These are phyloP conservation scores for Euphorbia celastroides DNA, from an alignment of 441 rosid species.

Conservation along the genomic window DNA sequence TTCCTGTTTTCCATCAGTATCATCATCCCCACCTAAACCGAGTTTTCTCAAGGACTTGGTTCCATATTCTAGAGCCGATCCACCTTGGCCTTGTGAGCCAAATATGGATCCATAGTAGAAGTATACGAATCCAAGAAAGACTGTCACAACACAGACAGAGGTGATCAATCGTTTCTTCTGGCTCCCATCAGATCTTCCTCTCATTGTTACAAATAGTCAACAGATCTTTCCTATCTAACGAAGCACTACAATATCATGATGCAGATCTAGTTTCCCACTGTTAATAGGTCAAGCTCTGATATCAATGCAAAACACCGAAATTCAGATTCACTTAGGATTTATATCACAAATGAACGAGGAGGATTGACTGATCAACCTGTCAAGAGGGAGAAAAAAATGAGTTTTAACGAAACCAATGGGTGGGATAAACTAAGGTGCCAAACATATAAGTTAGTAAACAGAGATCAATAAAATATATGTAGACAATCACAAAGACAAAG, in stretches of 20 bases:
- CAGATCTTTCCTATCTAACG: constrained; percentile 12
- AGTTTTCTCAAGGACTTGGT: constrained; percentile 80
- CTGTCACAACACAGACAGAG: constrained; percentile 21
- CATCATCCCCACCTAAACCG: constrained; percentile 87
- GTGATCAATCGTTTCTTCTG: constrained; percentile 30
- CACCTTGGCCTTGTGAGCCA: constrained; percentile 51
- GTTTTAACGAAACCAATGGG: not conserved
- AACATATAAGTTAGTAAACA: not conserved
- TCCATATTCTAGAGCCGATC: constrained; percentile 84
- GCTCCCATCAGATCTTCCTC: constrained; percentile 32
- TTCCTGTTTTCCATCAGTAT: constrained; percentile 49
- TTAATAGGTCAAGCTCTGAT: not conserved
- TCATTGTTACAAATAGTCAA: constrained; percentile 21
- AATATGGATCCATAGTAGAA: constrained; percentile 48
- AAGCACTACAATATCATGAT: constrained; percentile 21
- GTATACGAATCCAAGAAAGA: constrained; percentile 29
- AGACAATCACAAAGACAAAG: not conserved
- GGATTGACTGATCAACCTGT: constrained; percentile 7
- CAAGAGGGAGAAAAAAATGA: not conserved
- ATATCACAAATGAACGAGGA: not conserved
- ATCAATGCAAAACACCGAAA: not conserved
- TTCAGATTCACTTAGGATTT: not conserved
- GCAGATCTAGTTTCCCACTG: constrained; percentile 17
- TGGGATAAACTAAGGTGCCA: not conserved
- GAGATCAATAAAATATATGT: not conserved